Evolutionary conservation across 805 yeast genomes (phyloP), one percentile per base, ranked within the genome.

Genomic region (Saturnispora quitensis): DNA sequence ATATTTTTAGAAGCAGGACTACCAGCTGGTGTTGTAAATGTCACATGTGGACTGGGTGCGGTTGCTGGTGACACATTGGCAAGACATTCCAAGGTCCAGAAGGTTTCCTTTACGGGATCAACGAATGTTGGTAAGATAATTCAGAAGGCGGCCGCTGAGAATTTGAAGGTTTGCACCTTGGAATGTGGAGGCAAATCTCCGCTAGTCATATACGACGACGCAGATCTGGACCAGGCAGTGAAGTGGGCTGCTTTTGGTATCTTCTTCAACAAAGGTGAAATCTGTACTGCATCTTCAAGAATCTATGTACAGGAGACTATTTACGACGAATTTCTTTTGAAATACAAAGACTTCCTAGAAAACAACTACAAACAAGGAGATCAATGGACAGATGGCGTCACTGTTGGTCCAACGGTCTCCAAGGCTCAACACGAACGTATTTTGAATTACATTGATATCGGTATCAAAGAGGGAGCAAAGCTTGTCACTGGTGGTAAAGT

Each of bases 101-200:
- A 81, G 69, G 71, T 81, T 61, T 82, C 86, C 12, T 81, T 81
- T 68, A 81, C 87, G 43, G 87, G 87, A 62, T 80, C 85, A 40
- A 81, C 87, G 43, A 77, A 74, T 50, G 75, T 78, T 54, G 98
- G 97, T 65, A 85, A 86, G 68, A 72, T 71, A 61, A 86, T 90
- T 65, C 84, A 87, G 84, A 79, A 78, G 69, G 90, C 96, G 55
- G 90, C 96, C 57, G 88, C 95, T 57, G 78, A 87, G 47, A 82
- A 82, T 70, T 76, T 90, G 69, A 90, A 90, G 78, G 89, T 86
- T 69, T 88, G 89, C 57, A 90, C 97, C 43, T 77, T 90, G 66
- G 98, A 90, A 74, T 81, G 89, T 62, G 98, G 98, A 66, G 98
- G 98, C 67, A 90, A 90, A 74, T 89, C 97, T 34, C 96, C 98